phyloP scores from a whole-genome alignment of 352 stramenopile genomes.

The Globisporangium mamillatum region DNA sequence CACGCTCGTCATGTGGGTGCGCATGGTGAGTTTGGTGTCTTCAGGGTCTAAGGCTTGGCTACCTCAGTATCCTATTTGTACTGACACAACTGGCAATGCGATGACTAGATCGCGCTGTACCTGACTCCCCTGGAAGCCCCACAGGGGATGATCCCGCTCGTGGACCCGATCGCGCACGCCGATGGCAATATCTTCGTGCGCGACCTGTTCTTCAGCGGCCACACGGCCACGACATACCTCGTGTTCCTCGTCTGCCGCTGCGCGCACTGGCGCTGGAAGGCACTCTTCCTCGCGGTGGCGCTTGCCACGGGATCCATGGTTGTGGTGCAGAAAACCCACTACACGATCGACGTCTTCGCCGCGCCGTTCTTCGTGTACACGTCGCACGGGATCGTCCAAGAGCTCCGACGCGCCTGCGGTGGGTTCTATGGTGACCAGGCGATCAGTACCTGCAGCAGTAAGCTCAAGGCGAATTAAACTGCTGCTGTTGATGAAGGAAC shows the following conservation, averaged over 20 bases:
- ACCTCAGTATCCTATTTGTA: not conserved
- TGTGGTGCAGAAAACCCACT: conserved; percentile 35
- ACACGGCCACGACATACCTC: conserved; percentile 33
- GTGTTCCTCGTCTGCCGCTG: conserved; percentile 27
- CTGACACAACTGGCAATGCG: not conserved
- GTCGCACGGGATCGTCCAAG: conserved; percentile 23
- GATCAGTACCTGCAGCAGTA: not conserved
- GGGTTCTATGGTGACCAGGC: not conserved
- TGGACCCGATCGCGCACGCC: conserved; percentile 26
- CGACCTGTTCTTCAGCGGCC: conserved; percentile 40
- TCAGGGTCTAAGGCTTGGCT: not conserved
- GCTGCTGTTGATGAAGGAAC: not conserved
- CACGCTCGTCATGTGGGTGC: conserved; percentile 30
- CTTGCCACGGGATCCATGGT: conserved; percentile 26
- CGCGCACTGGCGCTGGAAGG: conserved; percentile 26
- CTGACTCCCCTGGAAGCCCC: conserved; percentile 32
- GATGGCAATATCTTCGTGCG: conserved; percentile 29
- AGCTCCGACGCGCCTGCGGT: conserved; percentile 10
- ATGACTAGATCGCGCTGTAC: conserved; percentile 24
- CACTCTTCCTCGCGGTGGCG: conserved; percentile 21
- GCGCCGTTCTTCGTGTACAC: conserved; percentile 39
- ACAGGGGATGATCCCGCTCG: conserved; percentile 24
- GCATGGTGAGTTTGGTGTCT: conserved; percentile 23
- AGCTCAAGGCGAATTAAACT: conserved; percentile 6
- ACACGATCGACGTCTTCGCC: conserved; percentile 35